phyloP scores from a whole-genome alignment of 306 rosid genomes.

The Inga oerstediana region DNA sequence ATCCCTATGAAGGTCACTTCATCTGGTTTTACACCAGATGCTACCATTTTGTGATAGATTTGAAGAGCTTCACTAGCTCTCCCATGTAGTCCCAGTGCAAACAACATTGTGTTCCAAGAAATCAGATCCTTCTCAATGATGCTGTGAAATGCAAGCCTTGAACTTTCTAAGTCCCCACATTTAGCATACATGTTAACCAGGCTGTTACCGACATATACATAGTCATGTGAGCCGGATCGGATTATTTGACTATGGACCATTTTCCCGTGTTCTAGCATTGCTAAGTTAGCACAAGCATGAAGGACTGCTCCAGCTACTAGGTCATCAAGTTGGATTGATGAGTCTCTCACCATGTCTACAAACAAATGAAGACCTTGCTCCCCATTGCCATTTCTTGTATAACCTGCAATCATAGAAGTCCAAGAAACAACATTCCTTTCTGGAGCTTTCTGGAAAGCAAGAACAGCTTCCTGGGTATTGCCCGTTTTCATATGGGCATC shows the following conservation, averaged over 20 bases:
- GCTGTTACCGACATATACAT: slow-evolving; percentile 63
- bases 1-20: slow-evolving; percentile 77
- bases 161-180: slow-evolving; percentile 68
- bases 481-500: slow-evolving; percentile 84
- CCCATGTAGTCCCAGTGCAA: slow-evolving; percentile 75
- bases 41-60: slow-evolving; percentile 59
- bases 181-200: slow-evolving; percentile 82
- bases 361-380: slow-evolving; percentile 69
- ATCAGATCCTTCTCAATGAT: slow-evolving; percentile 63
- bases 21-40: slow-evolving; percentile 62
- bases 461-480: slow-evolving; percentile 52
- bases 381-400: slow-evolving; percentile 63
- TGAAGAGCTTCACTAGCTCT: slow-evolving; percentile 47
- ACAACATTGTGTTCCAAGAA: slow-evolving; percentile 82
- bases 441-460: slow-evolving; percentile 68
- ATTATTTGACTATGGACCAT: slow-evolving; percentile 62
- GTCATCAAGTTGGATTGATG: slow-evolving; percentile 60
- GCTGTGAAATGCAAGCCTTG: slow-evolving; percentile 48
- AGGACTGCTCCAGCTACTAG: slow-evolving; percentile 71
- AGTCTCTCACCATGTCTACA: slow-evolving; percentile 55
- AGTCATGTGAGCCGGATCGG: slow-evolving; percentile 48
- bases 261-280: slow-evolving; percentile 57
- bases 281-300: slow-evolving; percentile 78
- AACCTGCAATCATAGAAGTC: slow-evolving; percentile 82
- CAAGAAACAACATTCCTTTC: slow-evolving; percentile 71